Evolutionary conservation across 768 basidiomycete species (phyloP), one percentile per base, ranked within the genome.

Genomic region (Boletus pseudo-olivaceus): DNA sequence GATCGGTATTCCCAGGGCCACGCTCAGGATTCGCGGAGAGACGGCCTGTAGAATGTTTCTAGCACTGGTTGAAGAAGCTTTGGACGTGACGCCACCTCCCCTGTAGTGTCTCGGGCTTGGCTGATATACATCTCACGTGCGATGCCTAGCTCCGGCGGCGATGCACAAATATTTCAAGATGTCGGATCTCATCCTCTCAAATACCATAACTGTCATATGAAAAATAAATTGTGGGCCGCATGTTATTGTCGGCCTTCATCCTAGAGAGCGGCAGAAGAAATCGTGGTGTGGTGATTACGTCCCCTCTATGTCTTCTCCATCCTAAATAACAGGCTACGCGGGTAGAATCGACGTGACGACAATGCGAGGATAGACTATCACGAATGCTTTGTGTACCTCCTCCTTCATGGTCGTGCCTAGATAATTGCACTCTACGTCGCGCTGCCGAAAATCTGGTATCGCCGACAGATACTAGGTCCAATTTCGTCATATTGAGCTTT

Each of bases 401-500:
- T 27, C 14, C 35, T 49, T 35, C 46, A 17, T 17, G 17, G 12
- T 38, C 19, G 15, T 12, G 19, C 19, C 3, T 19, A 15, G 17
- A 20, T 6, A 11, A 37, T 27, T 20, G 19, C 7, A 35, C 29
- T 54, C 61, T 82, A 90, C 35, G 88, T 90, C 40, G 88, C 89
- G 65, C 88, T 91, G 56, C 93, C 93, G 64, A 95, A 95, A 62
- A 95, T 94, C 72, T 92, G 88, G 78, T 94, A 95, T 56, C 93
- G 81, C 67, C 93, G 82, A 74, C 90, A 93, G 62, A 95, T 93
- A 67, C 88, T 91, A 14, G 93, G 93, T 15, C 92, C 93, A 51
- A 93, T 81, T 73, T 94, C 92, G 67, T 94, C 93, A 67, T 96
- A 97, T 63, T 97, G 92, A 20, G 89, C 91, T 69, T 94, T 92